Conservation (phyloP, 306 rosid genomes). For the Cucurbita maxima region DNA sequence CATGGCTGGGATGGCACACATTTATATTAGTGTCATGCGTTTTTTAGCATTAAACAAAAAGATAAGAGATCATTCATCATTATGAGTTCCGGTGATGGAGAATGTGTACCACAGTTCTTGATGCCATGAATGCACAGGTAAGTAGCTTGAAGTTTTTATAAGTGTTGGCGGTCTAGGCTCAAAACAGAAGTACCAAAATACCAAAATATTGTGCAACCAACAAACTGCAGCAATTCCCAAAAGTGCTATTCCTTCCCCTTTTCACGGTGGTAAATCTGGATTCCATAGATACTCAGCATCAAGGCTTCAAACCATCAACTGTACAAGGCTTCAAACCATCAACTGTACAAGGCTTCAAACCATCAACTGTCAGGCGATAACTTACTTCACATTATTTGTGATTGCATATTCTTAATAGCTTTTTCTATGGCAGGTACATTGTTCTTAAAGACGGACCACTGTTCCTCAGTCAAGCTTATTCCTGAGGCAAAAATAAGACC, state of each 20-base stretch:
- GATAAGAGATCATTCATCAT: not conserved
- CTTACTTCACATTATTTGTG: conserved; percentile 17
- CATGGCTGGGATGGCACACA: not conserved
- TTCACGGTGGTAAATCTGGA: not conserved
- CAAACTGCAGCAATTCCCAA: conserved; percentile 4
- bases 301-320: conserved; percentile 5
- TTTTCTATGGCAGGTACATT: conserved; percentile 65
- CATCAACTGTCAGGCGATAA: not conserved
- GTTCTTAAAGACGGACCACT: conserved; percentile 63
- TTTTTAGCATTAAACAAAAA: not conserved
- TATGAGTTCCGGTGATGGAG: not conserved
- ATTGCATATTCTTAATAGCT: conserved; percentile 58
- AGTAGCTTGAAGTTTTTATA: not conserved
- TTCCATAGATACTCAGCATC: conserved; percentile 4
- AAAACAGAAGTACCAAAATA: not conserved
- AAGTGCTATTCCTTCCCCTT: not conserved
- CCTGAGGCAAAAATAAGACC: conserved; percentile 35
- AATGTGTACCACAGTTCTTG: not conserved
- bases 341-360: not conserved
- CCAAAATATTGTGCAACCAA: conserved; percentile 14
- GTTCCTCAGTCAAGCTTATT: conserved; percentile 85
- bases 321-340: no score
- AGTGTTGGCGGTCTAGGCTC: not conserved
- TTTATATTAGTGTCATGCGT: not conserved
- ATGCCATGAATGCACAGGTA: not conserved